Evolutionary conservation across 345 rosid genomes (phyloP).

Genomic region (Eutrema yunnanense): DNA sequence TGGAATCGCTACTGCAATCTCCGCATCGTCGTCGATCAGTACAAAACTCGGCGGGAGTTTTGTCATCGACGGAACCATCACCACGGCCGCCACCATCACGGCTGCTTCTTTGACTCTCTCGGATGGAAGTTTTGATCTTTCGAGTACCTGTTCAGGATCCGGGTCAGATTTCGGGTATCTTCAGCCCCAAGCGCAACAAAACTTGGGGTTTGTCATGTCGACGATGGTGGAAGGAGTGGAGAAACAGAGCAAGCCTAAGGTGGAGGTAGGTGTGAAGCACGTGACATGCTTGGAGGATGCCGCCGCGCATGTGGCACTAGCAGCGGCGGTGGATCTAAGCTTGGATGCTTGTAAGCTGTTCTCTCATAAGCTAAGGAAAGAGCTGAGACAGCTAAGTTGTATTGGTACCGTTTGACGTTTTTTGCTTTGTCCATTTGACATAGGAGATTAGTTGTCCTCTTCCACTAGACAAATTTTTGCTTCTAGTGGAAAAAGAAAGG

Average conservation of each 20-base stretch:
- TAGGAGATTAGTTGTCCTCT: conserved; percentile 9
- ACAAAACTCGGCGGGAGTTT: conserved; percentile 64
- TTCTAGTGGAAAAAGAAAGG: neutral
- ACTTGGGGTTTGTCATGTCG: conserved; percentile 72
- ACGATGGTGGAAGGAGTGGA: conserved; percentile 55
- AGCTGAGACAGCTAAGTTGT: conserved; percentile 49
- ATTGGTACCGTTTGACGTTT: conserved; percentile 37
- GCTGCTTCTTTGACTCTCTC: conserved; percentile 42
- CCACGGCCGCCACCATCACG: conserved; percentile 4
- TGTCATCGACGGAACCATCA: conserved; percentile 48
- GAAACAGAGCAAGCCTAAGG: conserved; percentile 46
- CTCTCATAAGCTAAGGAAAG: conserved; percentile 73
- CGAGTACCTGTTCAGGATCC: conserved; percentile 49
- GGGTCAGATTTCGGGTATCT: conserved; percentile 49
- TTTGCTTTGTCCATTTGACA: conserved; percentile 36
- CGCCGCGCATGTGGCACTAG: conserved; percentile 77
- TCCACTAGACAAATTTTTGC: neutral
- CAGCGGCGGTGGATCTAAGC: conserved; percentile 90
- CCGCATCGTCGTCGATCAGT: conserved; percentile 42
- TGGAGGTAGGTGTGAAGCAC: conserved; percentile 73
- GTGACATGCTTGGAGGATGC: conserved; percentile 94
- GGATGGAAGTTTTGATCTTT: conserved; percentile 62
- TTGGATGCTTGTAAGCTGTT: conserved; percentile 77
- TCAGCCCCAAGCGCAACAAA: neutral
- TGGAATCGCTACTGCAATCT: conserved; percentile 21